Base-by-base conservation (phyloP, 805 yeast species). In the Cyberlindnera euphorbiae region DNA sequence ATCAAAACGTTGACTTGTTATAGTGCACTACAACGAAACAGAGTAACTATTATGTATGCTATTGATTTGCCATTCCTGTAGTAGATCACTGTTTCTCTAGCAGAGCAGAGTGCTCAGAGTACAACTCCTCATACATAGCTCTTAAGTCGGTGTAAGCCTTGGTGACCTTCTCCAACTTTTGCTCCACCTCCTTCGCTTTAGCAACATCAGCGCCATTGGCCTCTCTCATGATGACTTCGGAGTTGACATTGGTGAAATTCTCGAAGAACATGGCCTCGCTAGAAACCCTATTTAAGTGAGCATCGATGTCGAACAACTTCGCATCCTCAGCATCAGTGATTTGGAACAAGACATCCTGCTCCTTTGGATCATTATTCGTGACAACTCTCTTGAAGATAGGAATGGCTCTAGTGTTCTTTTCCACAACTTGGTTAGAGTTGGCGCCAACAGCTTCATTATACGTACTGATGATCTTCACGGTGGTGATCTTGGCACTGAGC, bases 361-460 rank as follows among this genome's bases (percentile, higher is more conserved):
- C 52, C 43, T 64, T 52, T 9, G 64, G 47, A 40, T 59, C 60
- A 42, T 58, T 52, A 24, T 69, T 70, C 4, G 63, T 67, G 30
- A 82, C 53, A 2, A 70, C 75, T 56, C 90, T 71, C 56, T 81
- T 83, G 43, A 83, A 67, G 7, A 65, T 67, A 1, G 89, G 89
- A n/a, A 82, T 66, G 17, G 72, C 58, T 36, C 52, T 51, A 11
- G 42, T 35, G 22, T 41, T 53, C 35, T 56, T 55, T n/a, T 48
- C 52, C 22, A 36, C 25, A 4, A 30, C 31, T 14, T 26, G 37
- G 22, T 19, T 19, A 9, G 22, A 19, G 15, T 35, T 41, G 1
- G 36, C 36, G 8, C 13, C 23, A 2, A 3, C 2, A 4, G 33
- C n/a, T 4, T 37, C 31, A 10, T 38, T 41, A 23, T 21, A 41